These are phyloP conservation scores for Aspergillus steynii DNA, from an alignment of 495 filamentous ascomycete species.

Conservation along the genomic window DNA sequence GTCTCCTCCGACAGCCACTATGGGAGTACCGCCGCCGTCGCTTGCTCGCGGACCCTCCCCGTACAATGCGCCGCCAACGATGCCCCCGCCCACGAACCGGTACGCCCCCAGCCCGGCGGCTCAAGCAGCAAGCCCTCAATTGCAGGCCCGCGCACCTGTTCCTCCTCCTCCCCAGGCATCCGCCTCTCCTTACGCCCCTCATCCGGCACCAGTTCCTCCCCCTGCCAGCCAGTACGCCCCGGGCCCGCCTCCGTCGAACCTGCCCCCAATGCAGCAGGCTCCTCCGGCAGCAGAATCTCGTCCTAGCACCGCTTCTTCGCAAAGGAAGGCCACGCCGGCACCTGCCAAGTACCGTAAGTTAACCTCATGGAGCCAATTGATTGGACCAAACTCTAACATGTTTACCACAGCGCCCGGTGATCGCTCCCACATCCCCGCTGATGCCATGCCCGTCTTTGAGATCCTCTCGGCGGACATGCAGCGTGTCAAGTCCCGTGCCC, in stretches of 20 bases:
- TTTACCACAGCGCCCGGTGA: slow-evolving; percentile 68
- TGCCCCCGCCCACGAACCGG: slow-evolving; percentile 72
- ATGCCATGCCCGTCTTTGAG: slow-evolving; percentile 75
- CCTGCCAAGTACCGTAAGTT: slow-evolving; percentile 69
- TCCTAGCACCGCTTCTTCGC: slow-evolving; percentile 53
- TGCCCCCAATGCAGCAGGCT: slow-evolving; percentile 43
- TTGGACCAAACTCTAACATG: slow-evolving; percentile 12
- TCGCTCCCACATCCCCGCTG: slow-evolving; percentile 80
- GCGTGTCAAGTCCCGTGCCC: slow-evolving; percentile 79
- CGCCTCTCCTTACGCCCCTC: slow-evolving; percentile 63
- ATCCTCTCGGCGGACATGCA: slow-evolving; percentile 83
- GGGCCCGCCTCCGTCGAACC: slow-evolving; percentile 30
- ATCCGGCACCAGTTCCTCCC: slow-evolving; percentile 37
- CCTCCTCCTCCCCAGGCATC: slow-evolving; percentile 54
- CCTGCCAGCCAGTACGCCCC: slow-evolving; percentile 50
- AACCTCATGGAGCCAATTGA: not conserved
- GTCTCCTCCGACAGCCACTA: slow-evolving; percentile 36
- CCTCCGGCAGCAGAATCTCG: slow-evolving; percentile 45
- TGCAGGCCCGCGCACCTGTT: slow-evolving; percentile 41
- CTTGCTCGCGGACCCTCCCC: slow-evolving; percentile 79
- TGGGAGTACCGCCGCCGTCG: slow-evolving; percentile 50
- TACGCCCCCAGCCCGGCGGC: slow-evolving; percentile 81
- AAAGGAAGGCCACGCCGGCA: slow-evolving; percentile 45
- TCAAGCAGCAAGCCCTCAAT: slow-evolving; percentile 45
- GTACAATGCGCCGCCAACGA: slow-evolving; percentile 80